phyloP scores from a whole-genome alignment of 2,329 filamentous ascomycete species.

The Epichloe uncinata region DNA sequence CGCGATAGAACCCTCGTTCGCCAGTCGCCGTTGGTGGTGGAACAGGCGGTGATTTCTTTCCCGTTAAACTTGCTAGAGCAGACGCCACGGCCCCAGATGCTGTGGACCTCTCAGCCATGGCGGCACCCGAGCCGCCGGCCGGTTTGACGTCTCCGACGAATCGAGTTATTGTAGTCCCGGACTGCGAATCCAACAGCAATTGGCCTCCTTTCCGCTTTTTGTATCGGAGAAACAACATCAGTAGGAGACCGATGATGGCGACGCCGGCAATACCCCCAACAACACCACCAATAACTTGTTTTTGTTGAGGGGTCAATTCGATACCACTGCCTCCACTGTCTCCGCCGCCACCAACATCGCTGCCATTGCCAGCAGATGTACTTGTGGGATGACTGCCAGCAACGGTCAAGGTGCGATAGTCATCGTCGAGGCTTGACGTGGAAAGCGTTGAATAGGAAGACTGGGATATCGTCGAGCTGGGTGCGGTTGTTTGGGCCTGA shows the following conservation, averaged over 20 bases:
- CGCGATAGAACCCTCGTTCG: conserved; percentile 49
- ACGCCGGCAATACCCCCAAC: conserved; percentile 45
- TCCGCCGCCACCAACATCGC: background rate
- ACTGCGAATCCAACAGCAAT: conserved; percentile 28
- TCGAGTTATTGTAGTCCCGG: conserved; percentile 11
- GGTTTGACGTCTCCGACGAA: conserved; percentile 6
- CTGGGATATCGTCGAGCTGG: background rate
- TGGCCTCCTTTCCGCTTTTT: conserved; percentile 36
- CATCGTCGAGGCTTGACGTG: background rate
- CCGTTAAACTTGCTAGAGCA: conserved; percentile 32
- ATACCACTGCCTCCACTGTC: conserved; percentile 7
- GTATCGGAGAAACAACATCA: conserved; percentile 41
- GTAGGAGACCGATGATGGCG: conserved; percentile 40
- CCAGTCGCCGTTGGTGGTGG: conserved; percentile 20
- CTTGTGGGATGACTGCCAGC: background rate
- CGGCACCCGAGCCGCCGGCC: conserved; percentile 14
- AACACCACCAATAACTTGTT: conserved; percentile 40
- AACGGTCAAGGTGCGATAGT: background rate
- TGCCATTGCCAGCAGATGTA: background rate
- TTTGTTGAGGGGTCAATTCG: conserved; percentile 19
- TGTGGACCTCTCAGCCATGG: conserved; percentile 34
- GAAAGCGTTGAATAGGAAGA: conserved; percentile 1
- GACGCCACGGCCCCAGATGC: conserved; percentile 28
- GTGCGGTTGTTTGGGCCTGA: background rate
- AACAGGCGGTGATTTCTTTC: conserved; percentile 22